A percentile compares a stretch with the other conserved stretches of the same genome.
Evolutionary conservation across 1,284 basidiomycete species (phyloP).

Genomic region (Ceratobasidium sp.): DNA sequence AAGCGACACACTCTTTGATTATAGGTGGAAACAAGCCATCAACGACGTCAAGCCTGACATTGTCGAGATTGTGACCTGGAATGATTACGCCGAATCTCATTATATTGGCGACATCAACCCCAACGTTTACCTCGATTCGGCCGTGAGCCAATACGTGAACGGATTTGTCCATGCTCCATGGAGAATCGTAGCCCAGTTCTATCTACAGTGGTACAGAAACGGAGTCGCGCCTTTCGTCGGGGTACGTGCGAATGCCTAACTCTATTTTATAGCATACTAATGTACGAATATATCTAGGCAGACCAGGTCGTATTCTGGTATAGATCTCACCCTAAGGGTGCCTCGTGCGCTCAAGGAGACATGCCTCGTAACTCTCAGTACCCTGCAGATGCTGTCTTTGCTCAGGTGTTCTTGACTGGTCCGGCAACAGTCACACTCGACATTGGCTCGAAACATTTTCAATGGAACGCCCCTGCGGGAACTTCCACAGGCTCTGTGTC

Average conservation of each 20-base stretch:
- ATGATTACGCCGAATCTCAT: conserved; percentile 41
- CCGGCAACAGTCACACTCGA: conserved; percentile 48
- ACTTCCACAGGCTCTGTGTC: conserved; percentile 48
- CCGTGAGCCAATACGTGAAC: conserved; percentile 47
- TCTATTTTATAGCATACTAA: neutral
- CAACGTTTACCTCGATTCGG: conserved; percentile 46
- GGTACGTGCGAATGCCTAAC: neutral
- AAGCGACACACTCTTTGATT: conserved; percentile 50
- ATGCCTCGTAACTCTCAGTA: conserved; percentile 48
- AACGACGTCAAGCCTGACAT: conserved; percentile 51
- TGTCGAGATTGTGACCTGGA: conserved; percentile 50
- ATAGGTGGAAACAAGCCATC: conserved; percentile 48
- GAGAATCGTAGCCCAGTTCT: conserved; percentile 49
- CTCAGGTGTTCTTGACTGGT: conserved; percentile 47
- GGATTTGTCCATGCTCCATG: conserved; percentile 48
- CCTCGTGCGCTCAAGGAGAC: conserved; percentile 46
- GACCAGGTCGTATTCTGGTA: conserved; percentile 51
- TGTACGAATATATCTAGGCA: conserved; percentile 9
- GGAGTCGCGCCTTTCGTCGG: conserved; percentile 46
- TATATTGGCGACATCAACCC: conserved; percentile 49
- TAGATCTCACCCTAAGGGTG: conserved; percentile 47
- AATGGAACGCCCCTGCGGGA: conserved; percentile 47
- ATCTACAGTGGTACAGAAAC: conserved; percentile 49
- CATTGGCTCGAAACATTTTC: conserved; percentile 47
- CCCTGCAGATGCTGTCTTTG: conserved; percentile 49